Percentiles rank a stretch among this genome's conserved stretches.
Evolutionary conservation across 1,284 basidiomycete genomes (phyloP).

Genomic region (Moesziomyces globuligerus): DNA sequence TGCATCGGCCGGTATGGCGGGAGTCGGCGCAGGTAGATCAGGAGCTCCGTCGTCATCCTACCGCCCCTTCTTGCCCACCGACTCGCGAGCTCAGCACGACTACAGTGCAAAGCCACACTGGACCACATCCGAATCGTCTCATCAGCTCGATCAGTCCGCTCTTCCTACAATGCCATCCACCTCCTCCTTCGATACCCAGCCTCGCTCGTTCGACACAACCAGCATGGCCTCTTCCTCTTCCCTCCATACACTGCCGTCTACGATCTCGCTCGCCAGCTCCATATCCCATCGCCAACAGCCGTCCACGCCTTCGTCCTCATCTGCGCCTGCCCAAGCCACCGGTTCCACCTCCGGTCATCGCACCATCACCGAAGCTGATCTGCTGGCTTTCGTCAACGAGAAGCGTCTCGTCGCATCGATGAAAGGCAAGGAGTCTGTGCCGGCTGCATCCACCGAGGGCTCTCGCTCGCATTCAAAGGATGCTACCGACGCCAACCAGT

Average conservation of each 20-base stretch:
- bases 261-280: background rate
- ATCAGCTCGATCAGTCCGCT: slow-evolving; percentile 5
- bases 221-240: slow-evolving; percentile 20
- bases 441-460: background rate
- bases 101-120: slow-evolving; percentile 3
- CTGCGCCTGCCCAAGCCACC: background rate
- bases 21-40: slow-evolving; percentile 29
- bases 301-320: background rate
- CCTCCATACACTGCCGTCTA: slow-evolving; percentile 16
- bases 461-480: slow-evolving; percentile 11
- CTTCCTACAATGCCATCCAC: slow-evolving; percentile 14
- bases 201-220: slow-evolving; percentile 12
- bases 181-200: slow-evolving; percentile 22
- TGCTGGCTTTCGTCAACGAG: slow-evolving; percentile 48
- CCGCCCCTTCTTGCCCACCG: slow-evolving; percentile 14
- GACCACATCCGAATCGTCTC: slow-evolving; percentile 22
- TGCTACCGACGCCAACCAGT: slow-evolving; percentile 8
- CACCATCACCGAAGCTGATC: slow-evolving; percentile 42
- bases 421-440: background rate
- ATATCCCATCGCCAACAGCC: slow-evolving; percentile 2
- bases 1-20: slow-evolving; percentile 27
- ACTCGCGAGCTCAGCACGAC: slow-evolving; percentile 11
- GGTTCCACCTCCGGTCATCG: slow-evolving; percentile 6
- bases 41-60: slow-evolving; percentile 11
- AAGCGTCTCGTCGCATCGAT: slow-evolving; percentile 14